Conservation (phyloP, 805 yeast genomes). For the Scheffersomyces spartinae region DNA sequence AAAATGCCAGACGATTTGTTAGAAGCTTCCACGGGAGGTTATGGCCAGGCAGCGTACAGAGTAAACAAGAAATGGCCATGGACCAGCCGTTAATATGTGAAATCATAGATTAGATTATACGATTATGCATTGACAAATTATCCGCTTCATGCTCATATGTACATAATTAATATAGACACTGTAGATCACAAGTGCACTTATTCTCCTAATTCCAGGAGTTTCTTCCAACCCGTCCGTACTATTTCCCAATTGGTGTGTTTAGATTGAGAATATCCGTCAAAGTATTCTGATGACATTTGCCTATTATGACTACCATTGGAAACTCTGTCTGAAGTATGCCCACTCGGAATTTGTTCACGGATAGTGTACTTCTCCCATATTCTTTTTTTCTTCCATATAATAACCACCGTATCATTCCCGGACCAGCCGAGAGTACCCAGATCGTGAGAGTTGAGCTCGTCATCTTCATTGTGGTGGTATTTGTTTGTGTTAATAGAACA, state of each 20-base stretch:
- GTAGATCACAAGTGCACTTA: too few species aligned
- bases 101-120: slow-evolving; percentile 11
- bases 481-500: slow-evolving; percentile 48
- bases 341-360: slow-evolving; percentile 45
- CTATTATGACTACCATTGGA: not conserved
- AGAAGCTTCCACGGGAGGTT: slow-evolving; percentile 40
- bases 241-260: slow-evolving; percentile 36
- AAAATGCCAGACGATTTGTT: slow-evolving; percentile 41
- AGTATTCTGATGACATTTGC: not conserved
- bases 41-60: slow-evolving; percentile 14
- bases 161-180: too few species aligned
- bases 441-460: slow-evolving; percentile 24
- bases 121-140: not conserved
- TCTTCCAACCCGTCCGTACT: slow-evolving; percentile 63
- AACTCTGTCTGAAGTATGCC: not conserved
- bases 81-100: slow-evolving; percentile 29
- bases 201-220: slow-evolving; percentile 29
- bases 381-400: slow-evolving; percentile 63
- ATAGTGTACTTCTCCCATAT: slow-evolving; percentile 84
- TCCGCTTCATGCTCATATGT: too few species aligned
- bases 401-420: slow-evolving; percentile 57
- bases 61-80: slow-evolving; percentile 14
- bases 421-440: slow-evolving; percentile 54
- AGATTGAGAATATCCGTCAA: slow-evolving; percentile 2
- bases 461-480: slow-evolving; percentile 16